phyloP scores from a whole-genome alignment of 345 rosid species.

The Turritis glabra region DNA sequence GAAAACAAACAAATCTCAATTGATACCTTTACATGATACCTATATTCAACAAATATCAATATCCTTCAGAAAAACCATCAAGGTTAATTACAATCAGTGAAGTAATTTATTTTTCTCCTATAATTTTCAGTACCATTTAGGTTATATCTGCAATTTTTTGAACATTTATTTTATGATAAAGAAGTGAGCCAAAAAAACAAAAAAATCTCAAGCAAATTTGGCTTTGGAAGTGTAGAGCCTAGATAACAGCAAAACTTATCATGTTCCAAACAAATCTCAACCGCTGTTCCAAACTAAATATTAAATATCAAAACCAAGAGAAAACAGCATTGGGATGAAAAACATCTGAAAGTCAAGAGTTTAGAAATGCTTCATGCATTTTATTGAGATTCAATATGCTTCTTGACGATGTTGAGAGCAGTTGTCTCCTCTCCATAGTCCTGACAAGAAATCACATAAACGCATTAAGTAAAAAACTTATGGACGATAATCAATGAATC shows the following conservation, averaged over 20 bases:
- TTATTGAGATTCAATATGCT: conserved; percentile 38
- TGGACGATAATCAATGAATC: background rate
- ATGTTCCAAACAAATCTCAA: conserved; percentile 29
- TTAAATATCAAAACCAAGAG: conserved; percentile 28
- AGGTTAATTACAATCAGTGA: background rate
- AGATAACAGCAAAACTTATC: conserved; percentile 31
- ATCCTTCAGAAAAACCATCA: too few species aligned
- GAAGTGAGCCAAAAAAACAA: background rate
- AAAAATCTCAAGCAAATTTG: background rate
- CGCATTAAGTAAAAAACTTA: background rate
- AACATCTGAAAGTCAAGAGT: conserved; percentile 19
- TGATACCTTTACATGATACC: too few species aligned
- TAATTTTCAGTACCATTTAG: background rate
- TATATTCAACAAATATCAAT: background rate
- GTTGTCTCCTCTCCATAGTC: conserved; percentile 45
- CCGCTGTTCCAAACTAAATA: conserved; percentile 29
- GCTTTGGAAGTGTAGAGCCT: conserved; percentile 4
- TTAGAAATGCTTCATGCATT: conserved; percentile 12
- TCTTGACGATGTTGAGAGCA: conserved; percentile 39
- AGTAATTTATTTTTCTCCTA: background rate
- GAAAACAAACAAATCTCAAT: background rate
- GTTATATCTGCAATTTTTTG: background rate
- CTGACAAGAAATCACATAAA: conserved; percentile 7
- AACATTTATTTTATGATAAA: background rate
- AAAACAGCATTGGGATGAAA: conserved; percentile 23